Conservation (phyloP, 2,329 filamentous ascomycete genomes). For the Aureobasidium uvarum region DNA sequence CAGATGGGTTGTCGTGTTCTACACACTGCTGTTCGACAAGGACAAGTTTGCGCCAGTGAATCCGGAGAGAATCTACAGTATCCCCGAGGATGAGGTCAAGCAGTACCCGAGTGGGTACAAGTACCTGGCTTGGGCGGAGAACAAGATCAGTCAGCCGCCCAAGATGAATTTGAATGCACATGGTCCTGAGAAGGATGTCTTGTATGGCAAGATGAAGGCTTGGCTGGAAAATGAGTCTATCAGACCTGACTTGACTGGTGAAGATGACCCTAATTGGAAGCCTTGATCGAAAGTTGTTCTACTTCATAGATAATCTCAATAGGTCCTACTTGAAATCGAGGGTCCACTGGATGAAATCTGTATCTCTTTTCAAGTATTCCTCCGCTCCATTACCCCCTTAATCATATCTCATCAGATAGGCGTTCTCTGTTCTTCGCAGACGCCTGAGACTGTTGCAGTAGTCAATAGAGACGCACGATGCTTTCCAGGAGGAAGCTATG, state of each 20-base stretch:
- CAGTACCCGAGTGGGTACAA: constrained; percentile 29
- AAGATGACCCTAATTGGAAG: constrained; percentile 24
- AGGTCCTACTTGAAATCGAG: too few relatives aligned
- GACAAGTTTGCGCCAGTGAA: constrained; percentile 35
- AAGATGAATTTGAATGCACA: constrained; percentile 29
- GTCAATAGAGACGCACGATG: too few relatives aligned
- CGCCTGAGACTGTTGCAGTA: too few relatives aligned
- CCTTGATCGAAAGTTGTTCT: neutral
- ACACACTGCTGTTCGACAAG: constrained; percentile 40
- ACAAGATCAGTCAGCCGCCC: constrained; percentile 25
- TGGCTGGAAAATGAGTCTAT: constrained; percentile 29
- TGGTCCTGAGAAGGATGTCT: constrained; percentile 28
- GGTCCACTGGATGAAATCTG: too few relatives aligned
- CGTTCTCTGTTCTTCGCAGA: too few relatives aligned
- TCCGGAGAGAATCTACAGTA: constrained; percentile 27
- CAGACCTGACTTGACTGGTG: constrained; percentile 28
- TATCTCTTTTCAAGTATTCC: too few relatives aligned
- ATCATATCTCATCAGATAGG: too few relatives aligned
- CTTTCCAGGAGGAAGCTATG: too few relatives aligned
- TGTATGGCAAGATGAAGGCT: constrained; percentile 29
- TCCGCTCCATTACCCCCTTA: too few relatives aligned
- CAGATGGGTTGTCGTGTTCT: constrained; percentile 28
- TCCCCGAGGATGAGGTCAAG: constrained; percentile 28
- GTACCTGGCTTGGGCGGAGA: constrained; percentile 29
- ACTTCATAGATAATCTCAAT: neutral